Conservation (phyloP, 1,139 yeast genomes). For the Kodamaea derodonti region DNA sequence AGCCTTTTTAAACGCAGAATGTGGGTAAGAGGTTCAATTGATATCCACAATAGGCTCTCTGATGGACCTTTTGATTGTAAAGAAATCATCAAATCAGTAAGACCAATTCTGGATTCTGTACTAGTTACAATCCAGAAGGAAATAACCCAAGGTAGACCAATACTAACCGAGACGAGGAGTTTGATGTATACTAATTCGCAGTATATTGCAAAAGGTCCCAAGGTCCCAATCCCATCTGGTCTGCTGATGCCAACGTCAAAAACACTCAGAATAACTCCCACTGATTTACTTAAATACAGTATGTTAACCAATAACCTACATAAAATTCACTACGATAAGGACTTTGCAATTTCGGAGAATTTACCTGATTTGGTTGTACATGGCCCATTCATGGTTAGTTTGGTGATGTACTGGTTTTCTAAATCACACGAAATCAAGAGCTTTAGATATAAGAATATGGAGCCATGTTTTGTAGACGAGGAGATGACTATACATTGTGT, state of each 20-base stretch:
- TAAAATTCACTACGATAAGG: slow-evolving; percentile 66
- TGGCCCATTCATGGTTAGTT: slow-evolving; percentile 73
- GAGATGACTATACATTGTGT: slow-evolving; percentile 4
- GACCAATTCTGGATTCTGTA: slow-evolving; percentile 30
- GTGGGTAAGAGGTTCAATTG: slow-evolving; percentile 76
- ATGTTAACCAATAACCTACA: slow-evolving; percentile 80
- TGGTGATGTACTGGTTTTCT: slow-evolving; percentile 50
- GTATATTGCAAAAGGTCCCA: slow-evolving; percentile 7
- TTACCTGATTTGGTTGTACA: slow-evolving; percentile 65
- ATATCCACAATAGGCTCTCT: slow-evolving; percentile 24
- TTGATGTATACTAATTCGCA: slow-evolving; percentile 35
- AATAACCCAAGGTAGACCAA: slow-evolving; percentile 14
- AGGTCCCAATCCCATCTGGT: not conserved
- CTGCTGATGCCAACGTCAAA: not conserved
- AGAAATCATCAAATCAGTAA: slow-evolving; percentile 40
- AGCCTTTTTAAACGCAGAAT: slow-evolving; percentile 55
- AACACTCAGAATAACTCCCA: slow-evolving; percentile 16
- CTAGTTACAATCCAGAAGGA: slow-evolving; percentile 46
- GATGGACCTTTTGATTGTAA: slow-evolving; percentile 36
- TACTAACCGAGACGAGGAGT: slow-evolving; percentile 27
- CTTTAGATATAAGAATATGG: slow-evolving; percentile 47
- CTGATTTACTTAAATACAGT: slow-evolving; percentile 54
- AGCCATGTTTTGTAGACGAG: slow-evolving; percentile 41
- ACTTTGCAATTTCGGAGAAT: slow-evolving; percentile 55
- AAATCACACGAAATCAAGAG: slow-evolving; percentile 10